phyloP scores from a whole-genome alignment of 1,139 yeast genomes.

The Wickerhamomyces sp. region DNA sequence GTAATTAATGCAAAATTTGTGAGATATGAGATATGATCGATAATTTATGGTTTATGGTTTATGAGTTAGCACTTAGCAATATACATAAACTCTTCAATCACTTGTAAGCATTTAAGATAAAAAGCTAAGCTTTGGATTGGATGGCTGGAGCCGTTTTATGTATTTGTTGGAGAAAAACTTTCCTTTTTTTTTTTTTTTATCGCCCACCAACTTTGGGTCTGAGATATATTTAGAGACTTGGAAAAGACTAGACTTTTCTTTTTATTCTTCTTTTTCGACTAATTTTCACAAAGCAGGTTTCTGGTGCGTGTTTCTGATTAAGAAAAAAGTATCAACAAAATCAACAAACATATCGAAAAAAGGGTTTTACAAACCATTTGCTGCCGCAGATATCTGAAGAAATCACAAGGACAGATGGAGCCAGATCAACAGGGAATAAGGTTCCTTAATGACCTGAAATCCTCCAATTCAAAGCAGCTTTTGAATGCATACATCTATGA shows the following conservation, averaged over 20 bases:
- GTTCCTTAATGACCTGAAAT: conserved; percentile 42
- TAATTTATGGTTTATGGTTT: too few relatives aligned
- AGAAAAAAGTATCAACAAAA: background rate
- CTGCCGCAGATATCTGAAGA: background rate
- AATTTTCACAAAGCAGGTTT: background rate
- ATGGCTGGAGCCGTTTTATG: too few relatives aligned
- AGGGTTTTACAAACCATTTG: background rate
- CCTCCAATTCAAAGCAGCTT: conserved; percentile 58
- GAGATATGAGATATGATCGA: too few relatives aligned
- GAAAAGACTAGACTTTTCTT: too few relatives aligned
- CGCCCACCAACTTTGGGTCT: background rate
- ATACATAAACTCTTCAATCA: too few relatives aligned
- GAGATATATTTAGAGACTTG: too few relatives aligned
- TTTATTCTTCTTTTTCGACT: background rate
- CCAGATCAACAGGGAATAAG: background rate
- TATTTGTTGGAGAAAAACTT: too few relatives aligned
- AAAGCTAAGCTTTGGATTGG: too few relatives aligned
- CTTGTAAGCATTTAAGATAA: too few relatives aligned
- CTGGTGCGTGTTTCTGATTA: background rate
- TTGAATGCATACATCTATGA: conserved; percentile 86
- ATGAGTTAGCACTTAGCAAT: too few relatives aligned
- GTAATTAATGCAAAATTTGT: too few relatives aligned
- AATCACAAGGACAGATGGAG: conserved; percentile 1
- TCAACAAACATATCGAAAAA: background rate
- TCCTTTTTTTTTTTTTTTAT: too few relatives aligned